Percentiles rank a stretch among this genome's conserved stretches.
Evolutionary conservation across 495 filamentous ascomycete species (phyloP).

Genomic region (Elaphomyces granulatus): DNA sequence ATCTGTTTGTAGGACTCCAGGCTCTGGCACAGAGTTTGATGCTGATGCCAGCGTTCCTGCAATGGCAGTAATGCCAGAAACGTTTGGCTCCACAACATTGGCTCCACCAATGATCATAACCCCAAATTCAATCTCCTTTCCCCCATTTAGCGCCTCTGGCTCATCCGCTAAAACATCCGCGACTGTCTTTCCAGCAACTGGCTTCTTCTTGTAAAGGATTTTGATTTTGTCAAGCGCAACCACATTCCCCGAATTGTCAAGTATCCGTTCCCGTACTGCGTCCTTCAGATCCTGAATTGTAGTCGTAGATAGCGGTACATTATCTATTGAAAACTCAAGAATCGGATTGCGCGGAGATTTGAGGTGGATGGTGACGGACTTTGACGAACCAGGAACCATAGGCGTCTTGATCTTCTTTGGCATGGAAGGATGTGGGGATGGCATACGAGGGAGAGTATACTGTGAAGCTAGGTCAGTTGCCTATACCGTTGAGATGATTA

Average conservation of each 20-base stretch:
- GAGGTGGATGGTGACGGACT: slow-evolving; percentile 42
- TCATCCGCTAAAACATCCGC: slow-evolving; percentile 36
- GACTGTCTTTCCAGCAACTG: slow-evolving; percentile 48
- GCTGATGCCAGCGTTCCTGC: slow-evolving; percentile 17
- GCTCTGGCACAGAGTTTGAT: slow-evolving; percentile 24
- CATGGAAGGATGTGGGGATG: slow-evolving; percentile 32
- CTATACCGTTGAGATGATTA: slow-evolving; percentile 12
- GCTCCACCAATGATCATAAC: slow-evolving; percentile 77
- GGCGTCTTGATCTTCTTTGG: slow-evolving; percentile 32
- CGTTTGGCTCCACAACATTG: slow-evolving; percentile 15
- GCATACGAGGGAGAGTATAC: slow-evolving; percentile 34
- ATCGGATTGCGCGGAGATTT: slow-evolving; percentile 62
- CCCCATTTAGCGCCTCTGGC: slow-evolving; percentile 22
- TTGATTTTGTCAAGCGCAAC: slow-evolving; percentile 56
- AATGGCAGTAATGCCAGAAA: slow-evolving; percentile 17
- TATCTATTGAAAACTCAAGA: slow-evolving; percentile 45
- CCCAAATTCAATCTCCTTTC: slow-evolving; percentile 49
- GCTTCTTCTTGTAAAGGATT: slow-evolving; percentile 71
- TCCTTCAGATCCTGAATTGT: slow-evolving; percentile 61
- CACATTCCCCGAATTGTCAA: slow-evolving; percentile 20
- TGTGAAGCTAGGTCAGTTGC: too few species aligned
- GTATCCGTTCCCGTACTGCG: slow-evolving; percentile 35
- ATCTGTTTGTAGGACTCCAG: slow-evolving; percentile 46
- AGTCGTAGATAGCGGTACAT: slow-evolving; percentile 44
- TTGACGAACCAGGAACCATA: slow-evolving; percentile 33